These are phyloP conservation scores for Zostera marina DNA, from an alignment of 116 monocot species.

Conservation along the genomic window DNA sequence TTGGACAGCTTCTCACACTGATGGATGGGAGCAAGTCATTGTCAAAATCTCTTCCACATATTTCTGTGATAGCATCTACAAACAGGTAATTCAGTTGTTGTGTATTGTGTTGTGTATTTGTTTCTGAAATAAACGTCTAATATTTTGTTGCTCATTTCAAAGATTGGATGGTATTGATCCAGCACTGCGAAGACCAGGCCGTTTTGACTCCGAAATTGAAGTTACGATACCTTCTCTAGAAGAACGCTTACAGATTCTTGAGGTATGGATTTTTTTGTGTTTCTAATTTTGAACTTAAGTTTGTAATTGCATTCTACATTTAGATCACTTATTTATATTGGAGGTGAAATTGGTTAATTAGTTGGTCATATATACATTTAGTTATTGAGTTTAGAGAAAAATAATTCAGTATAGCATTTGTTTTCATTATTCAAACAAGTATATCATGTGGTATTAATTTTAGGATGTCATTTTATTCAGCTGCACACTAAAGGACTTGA, in stretches of 20 bases:
- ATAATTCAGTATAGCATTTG: neutral
- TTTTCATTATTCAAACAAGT: neutral
- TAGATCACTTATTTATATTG: neutral
- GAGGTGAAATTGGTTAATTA: no score
- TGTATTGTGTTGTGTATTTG: neutral
- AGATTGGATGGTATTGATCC: constrained; percentile 86
- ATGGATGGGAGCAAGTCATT: constrained; percentile 71
- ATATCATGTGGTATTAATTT: neutral
- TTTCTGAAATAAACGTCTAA: neutral
- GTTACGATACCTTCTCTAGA: constrained; percentile 56
- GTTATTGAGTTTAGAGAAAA: no score
- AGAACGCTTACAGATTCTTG: constrained; percentile 66
- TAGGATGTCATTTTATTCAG: constrained; percentile 29
- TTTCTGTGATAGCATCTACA: constrained; percentile 81
- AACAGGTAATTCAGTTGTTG: constrained; percentile 35
- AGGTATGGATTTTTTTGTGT: constrained; percentile 26
- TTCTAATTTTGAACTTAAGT: neutral
- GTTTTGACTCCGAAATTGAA: constrained; percentile 92
- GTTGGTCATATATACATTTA: no score
- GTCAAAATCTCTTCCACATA: constrained; percentile 38
- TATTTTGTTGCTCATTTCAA: constrained; percentile 2
- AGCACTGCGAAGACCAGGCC: constrained; percentile 71
- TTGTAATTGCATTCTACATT: neutral
- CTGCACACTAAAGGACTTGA: constrained; percentile 39
- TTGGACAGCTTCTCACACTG: constrained; percentile 70